A percentile compares a stretch with the other conserved stretches of the same genome.
Conservation (phyloP, 768 basidiomycete species). For the Pilatotrama ljubarskyi region DNA sequence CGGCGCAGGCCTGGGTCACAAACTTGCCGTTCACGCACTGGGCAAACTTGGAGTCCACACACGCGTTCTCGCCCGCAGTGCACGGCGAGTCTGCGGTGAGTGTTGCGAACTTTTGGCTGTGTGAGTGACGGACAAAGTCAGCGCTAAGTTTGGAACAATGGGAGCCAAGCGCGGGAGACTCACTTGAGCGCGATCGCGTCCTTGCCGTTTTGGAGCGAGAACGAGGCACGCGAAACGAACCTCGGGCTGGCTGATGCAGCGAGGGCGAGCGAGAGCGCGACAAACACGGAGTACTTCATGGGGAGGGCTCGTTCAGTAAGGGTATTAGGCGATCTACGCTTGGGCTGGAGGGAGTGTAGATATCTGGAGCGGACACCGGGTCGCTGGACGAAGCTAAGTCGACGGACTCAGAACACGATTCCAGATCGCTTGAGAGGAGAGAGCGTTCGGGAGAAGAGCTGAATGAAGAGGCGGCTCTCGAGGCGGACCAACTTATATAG, state of each 20-base stretch:
- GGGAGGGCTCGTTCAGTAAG: constrained; percentile 7
- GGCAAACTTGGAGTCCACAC: constrained; percentile 50
- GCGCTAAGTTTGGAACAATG: not conserved
- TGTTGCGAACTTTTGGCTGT: constrained; percentile 43
- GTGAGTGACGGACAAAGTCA: not conserved
- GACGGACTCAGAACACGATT: constrained; percentile 12
- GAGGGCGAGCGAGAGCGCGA: constrained; percentile 32
- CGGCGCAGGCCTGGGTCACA: constrained; percentile 29
- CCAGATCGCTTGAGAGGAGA: constrained; percentile 9
- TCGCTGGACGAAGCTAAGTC: constrained; percentile 15
- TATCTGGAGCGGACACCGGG: constrained; percentile 15
- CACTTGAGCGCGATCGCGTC: constrained; percentile 34
- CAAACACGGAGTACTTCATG: constrained; percentile 43
- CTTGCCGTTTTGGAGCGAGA: constrained; percentile 31
- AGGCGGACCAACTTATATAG: not conserved
- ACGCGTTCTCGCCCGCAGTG: constrained; percentile 46
- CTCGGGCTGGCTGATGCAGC: constrained; percentile 29
- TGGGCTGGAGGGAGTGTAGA: constrained; percentile 11
- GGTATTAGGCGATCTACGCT: constrained; percentile 17
- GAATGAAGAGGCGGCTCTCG: not conserved
- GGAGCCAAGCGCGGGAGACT: constrained; percentile 5
- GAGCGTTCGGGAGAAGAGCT: constrained; percentile 4
- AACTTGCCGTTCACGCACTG: constrained; percentile 54
- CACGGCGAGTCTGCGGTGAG: constrained; percentile 50
- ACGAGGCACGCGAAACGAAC: constrained; percentile 14